Evolutionary conservation across 2,329 filamentous ascomycete genomes (phyloP).

Genomic region (Neobulgaria alba): DNA sequence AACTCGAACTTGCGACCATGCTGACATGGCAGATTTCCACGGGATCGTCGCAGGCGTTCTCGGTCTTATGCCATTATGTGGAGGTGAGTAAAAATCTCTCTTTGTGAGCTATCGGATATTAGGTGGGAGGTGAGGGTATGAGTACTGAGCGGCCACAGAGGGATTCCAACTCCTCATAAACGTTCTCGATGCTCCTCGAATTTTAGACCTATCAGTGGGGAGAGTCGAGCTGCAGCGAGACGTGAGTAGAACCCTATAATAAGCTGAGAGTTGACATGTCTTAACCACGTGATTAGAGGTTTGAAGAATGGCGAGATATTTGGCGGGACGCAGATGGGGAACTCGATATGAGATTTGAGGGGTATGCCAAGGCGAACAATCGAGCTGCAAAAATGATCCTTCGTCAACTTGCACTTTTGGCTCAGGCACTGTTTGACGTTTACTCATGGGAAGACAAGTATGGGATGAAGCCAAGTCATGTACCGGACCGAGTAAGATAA

Average conservation of each 20-base stretch:
- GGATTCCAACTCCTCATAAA: conserved; percentile 20
- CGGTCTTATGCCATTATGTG: conserved; percentile 19
- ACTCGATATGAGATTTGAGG: conserved; percentile 19
- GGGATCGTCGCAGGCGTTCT: conserved; percentile 21
- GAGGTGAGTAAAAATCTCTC: conserved; percentile 12
- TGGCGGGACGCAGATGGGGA: conserved; percentile 19
- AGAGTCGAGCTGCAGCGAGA: conserved; percentile 21
- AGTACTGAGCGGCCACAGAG: conserved; percentile 9
- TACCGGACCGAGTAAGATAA: conserved; percentile 14
- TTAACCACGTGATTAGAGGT: conserved; percentile 21
- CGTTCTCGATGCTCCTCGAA: conserved; percentile 16
- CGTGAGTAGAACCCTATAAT: conserved; percentile 9
- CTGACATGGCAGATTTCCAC: conserved; percentile 16
- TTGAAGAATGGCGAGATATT: conserved; percentile 23
- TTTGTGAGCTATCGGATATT: conserved; percentile 1
- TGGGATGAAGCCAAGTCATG: conserved; percentile 18
- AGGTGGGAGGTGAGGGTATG: background rate
- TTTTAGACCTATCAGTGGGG: conserved; percentile 16
- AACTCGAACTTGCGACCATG: background rate
- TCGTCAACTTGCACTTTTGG: conserved; percentile 17
- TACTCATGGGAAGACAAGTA: conserved; percentile 19
- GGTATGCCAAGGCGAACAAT: conserved; percentile 17
- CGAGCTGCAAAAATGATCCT: conserved; percentile 13
- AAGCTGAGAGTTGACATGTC: conserved; percentile 2
- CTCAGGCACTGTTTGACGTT: conserved; percentile 19